These are phyloP conservation scores for Euphorbia schlechtendalii DNA, from an alignment of 441 rosid genomes.

Conservation along the genomic window DNA sequence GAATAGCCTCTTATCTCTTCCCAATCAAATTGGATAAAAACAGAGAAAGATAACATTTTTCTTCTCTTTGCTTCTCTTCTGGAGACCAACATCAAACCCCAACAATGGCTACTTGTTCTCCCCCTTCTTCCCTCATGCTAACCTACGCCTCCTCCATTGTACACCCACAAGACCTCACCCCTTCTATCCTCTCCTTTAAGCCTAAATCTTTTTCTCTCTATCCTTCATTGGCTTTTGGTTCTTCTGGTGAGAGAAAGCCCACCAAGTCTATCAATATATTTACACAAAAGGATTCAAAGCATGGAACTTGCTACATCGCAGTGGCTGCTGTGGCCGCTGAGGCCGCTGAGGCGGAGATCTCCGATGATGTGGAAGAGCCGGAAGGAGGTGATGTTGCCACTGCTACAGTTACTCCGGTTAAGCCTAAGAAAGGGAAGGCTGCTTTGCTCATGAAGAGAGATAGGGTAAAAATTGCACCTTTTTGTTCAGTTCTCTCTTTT, in stretches of 20 bases:
- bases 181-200: conserved; percentile 50
- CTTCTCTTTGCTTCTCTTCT: not conserved
- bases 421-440: conserved; percentile 89
- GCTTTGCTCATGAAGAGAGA: conserved; percentile 82
- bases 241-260: conserved; percentile 14
- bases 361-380: conserved; percentile 39
- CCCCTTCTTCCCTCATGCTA: conserved; percentile 27
- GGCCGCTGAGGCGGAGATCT: conserved; percentile 49
- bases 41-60: not conserved
- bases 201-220: conserved; percentile 30
- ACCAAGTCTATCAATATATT: conserved; percentile 24
- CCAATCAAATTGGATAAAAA: not conserved
- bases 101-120: not conserved
- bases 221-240: conserved; percentile 32
- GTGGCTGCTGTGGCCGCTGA: conserved; percentile 46
- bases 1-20: not conserved
- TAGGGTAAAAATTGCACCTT: conserved; percentile 44
- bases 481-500: not conserved
- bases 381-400: conserved; percentile 29
- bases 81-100: not conserved
- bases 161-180: conserved; percentile 45
- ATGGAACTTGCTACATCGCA: conserved; percentile 23
- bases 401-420: conserved; percentile 38
- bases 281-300: conserved; percentile 23
- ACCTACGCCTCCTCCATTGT: conserved; percentile 39